phyloP scores from a whole-genome alignment of 805 yeast species.

The Monosporozyma solicola region DNA sequence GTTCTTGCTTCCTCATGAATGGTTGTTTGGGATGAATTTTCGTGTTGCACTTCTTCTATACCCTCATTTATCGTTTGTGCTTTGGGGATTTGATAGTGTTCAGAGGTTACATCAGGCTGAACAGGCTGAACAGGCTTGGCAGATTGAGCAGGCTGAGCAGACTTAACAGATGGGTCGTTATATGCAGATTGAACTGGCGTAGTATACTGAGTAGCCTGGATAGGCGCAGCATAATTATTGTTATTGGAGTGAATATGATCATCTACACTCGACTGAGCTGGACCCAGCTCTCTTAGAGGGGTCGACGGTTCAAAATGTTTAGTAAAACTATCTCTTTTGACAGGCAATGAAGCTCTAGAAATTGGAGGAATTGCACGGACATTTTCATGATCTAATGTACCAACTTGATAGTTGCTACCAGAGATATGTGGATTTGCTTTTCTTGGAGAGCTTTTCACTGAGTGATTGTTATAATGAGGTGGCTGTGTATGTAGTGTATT shows the following conservation, averaged over 20 bases:
- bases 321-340: neutral
- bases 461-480: neutral
- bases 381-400: neutral
- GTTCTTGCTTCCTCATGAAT: neutral
- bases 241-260: neutral
- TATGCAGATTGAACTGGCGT: neutral
- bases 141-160: neutral
- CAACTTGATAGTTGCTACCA: neutral
- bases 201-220: neutral
- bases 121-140: neutral
- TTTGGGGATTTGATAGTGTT: neutral
- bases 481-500: neutral
- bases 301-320: neutral
- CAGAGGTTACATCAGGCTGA: neutral
- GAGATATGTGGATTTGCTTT: neutral
- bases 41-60: neutral
- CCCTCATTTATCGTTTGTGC: neutral
- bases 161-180: neutral
- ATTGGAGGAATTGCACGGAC: neutral
- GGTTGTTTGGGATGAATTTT: neutral
- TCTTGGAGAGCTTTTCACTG: neutral
- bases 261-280: neutral
- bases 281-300: neutral
- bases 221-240: neutral
- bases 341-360: neutral